Evolutionary conservation across 805 yeast genomes (phyloP), one percentile per base, ranked within the genome.

Genomic region (Pichia nakasei): DNA sequence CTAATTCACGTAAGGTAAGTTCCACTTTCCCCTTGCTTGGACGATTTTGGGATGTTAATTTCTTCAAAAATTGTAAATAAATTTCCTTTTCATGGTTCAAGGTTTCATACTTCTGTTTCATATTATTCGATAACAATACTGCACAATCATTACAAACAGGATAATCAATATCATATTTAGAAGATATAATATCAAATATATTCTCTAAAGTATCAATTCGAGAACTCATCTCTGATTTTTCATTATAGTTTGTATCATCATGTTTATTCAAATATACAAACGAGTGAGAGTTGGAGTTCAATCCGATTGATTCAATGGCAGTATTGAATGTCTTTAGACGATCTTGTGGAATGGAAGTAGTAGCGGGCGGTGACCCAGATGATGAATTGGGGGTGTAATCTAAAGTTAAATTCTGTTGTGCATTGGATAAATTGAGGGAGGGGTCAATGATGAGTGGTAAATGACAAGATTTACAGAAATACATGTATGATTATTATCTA

Each of bases 131-230:
- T 22, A 91, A 61, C 19, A 72, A 59, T 36, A 72, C 76, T 7
- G 93, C 83, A 60, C 98, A 93, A 37, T 89, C 97, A 21, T 72
- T 71, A 54, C 97, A 91, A 15, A 93, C 77, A 0, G 98, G 98
- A 55, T 78, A 80, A 50, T 86, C 94, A 15, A 91, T 72, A 47
- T 82, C 87, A 41, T 82, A 80, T 48, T 83, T 81, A 1, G 93
- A 80, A 0, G 93, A 81, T 6, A 91, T 62, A 2, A 84, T 69
- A 49, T 82, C 81, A 58, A 86, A 88, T 2, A 91, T 73, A 33
- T 75, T 76, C 3, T 76, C 77, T 29, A 87, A 59, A 0, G 78
- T 69, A 38, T 72, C 70, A 20, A 60, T 64, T 22, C 63, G 52
- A 39, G 62, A 69, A 22, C 64, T 63, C 48, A 61, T 60, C 47